A percentile compares a stretch with the other conserved stretches of the same genome.
phyloP scores from a whole-genome alignment of 2,329 filamentous ascomycete species.

The Madurella fahalii region DNA sequence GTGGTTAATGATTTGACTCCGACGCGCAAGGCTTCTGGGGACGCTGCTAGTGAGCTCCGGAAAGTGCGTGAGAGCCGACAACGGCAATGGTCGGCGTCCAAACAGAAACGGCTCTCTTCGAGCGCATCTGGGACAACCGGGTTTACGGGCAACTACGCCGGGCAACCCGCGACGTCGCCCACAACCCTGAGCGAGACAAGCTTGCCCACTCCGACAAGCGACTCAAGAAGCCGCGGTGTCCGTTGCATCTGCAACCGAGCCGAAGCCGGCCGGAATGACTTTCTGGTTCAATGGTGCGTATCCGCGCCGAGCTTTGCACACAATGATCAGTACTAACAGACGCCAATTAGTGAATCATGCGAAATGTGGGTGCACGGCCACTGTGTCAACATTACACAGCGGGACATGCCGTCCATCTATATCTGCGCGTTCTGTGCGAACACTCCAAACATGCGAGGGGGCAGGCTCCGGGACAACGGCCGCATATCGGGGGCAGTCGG shows the following conservation, averaged over 20 bases:
- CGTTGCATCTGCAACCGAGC: conserved; percentile 53
- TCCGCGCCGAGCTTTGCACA: neutral
- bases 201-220: conserved; percentile 43
- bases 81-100: conserved; percentile 27
- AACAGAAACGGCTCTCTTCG: conserved; percentile 35
- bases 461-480: conserved; percentile 44
- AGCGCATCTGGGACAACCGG: conserved; percentile 24
- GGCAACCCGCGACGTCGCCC: conserved; percentile 45
- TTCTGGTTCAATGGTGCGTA: conserved; percentile 62
- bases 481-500: conserved; percentile 28
- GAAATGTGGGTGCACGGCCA: conserved; percentile 62
- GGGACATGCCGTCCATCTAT: conserved; percentile 57
- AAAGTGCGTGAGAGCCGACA: conserved; percentile 51
- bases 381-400: conserved; percentile 56
- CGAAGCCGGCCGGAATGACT: conserved; percentile 43
- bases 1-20: conserved; percentile 44
- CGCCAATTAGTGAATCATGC: conserved; percentile 52
- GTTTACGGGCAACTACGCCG: conserved; percentile 30
- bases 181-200: conserved; percentile 48
- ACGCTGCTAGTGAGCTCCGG: conserved; percentile 57
- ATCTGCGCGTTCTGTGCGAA: conserved; percentile 61
- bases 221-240: conserved; percentile 41
- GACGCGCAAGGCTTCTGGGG: conserved; percentile 37
- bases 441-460: conserved; percentile 51
- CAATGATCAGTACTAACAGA: conserved; percentile 14